Base-by-base conservation (phyloP, 371 early-diverging fungal genomes). In the Mucor lusitanicus region DNA sequence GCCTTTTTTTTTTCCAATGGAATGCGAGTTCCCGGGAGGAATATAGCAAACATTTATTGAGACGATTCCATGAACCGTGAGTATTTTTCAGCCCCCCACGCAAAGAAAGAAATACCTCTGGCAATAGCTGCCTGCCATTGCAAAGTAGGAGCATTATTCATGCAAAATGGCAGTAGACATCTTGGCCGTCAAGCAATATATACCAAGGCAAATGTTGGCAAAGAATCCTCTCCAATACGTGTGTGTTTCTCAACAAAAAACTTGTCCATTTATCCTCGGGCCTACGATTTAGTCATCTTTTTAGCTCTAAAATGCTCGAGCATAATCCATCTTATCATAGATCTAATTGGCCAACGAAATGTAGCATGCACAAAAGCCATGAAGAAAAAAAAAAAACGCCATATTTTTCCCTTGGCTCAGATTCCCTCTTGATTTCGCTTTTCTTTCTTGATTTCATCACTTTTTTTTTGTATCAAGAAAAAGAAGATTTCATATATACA, bases 351-450 rank as follows among this genome's bases (percentile, higher is more conserved):
- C 25, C 50, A 50, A 50, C 50, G 40, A 59, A 33, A 35, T 21
- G 19, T 58, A 37, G 8, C 12, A 57, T 11, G 37, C 32, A 57
- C 33, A 30, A 58, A 60, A 60, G 61, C 61, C 62, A 33, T 61
- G 37, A 48, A 44, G 37, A 48, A 44, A 44, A 62, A 54, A 61
- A 40, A 55, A 63, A 27, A 53, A 37, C 48, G 61, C 42, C 37
- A 44, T 50, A 37, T 39, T 53, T 39, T 53, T 21, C n/a, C 32
- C 27, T 44, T 28, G 8, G 11, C 30, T 30, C 44, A 44, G 17
- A 37, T 61, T 50, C 25, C 30, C 6, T 27, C 61, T 32, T 48
- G 21, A 6, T 27, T 48, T 21, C 13, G 27, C 35, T 58, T 53
- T 53, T 59, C 39, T 54, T 32, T 53, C 37, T 50, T 64, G 13